These are phyloP conservation scores for Lodderomyces oxycetoniae DNA, from an alignment of 1,139 yeast species.

Conservation along the genomic window DNA sequence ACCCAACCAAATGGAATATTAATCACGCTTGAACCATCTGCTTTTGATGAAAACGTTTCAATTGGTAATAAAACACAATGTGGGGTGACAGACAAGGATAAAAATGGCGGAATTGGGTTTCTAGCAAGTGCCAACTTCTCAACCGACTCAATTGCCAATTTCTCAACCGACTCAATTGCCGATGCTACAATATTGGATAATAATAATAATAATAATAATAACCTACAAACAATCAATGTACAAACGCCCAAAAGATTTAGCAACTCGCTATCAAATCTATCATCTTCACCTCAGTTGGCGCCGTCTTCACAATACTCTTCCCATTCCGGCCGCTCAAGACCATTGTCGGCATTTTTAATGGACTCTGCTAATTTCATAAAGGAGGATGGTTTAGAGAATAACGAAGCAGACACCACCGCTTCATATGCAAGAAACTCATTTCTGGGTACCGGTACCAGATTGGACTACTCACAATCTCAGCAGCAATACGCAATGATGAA, in stretches of 20 bases:
- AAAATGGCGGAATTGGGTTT: constrained; percentile 14
- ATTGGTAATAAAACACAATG: too few relatives aligned
- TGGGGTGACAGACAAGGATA: too few relatives aligned
- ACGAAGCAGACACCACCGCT: constrained; percentile 3
- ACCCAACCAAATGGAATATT: too few relatives aligned
- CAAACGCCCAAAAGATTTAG: constrained; percentile 26
- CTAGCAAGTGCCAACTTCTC: constrained; percentile 43
- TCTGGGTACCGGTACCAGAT: not conserved
- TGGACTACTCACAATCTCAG: constrained; percentile 5
- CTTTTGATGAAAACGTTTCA: too few relatives aligned
- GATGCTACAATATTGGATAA: too few relatives aligned
- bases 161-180: too few relatives aligned
- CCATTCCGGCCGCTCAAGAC: constrained; percentile 25
- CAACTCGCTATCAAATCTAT: constrained; percentile 19
- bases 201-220: too few relatives aligned
- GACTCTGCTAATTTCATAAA: constrained; percentile 28
- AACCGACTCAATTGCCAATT: constrained; percentile 33
- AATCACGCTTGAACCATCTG: too few relatives aligned
- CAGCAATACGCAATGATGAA: constrained; percentile 2
- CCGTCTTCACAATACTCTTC: constrained; percentile 13
- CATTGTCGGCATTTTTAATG: constrained; percentile 35
- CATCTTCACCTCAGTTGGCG: constrained; percentile 22
- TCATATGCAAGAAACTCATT: not conserved
- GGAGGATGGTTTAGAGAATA: constrained; percentile 25
- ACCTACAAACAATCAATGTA: too few relatives aligned